These are phyloP conservation scores for Trypethelium eluteriae DNA, from an alignment of 495 filamentous ascomycete genomes.

Conservation along the genomic window DNA sequence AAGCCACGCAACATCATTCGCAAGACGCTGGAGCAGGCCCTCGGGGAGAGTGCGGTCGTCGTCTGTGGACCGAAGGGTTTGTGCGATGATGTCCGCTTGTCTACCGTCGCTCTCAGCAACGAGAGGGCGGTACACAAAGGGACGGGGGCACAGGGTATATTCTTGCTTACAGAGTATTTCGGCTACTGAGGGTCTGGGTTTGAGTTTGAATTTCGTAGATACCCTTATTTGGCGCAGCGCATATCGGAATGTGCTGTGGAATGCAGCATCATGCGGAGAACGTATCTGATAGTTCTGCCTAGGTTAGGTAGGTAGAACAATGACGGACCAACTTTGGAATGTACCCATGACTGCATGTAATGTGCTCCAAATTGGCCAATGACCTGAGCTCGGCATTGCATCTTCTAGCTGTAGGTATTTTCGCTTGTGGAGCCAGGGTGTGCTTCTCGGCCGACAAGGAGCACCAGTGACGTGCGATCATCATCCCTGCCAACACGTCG, in stretches of 20 bases:
- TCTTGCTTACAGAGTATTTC: slow-evolving; percentile 42
- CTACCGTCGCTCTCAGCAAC: slow-evolving; percentile 64
- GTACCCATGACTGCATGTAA: neutral
- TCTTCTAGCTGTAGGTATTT: too few relatives aligned
- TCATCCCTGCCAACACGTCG: too few relatives aligned
- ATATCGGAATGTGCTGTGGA: too few relatives aligned
- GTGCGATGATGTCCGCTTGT: slow-evolving; percentile 55
- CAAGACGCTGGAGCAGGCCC: slow-evolving; percentile 59
- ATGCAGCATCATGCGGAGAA: too few relatives aligned
- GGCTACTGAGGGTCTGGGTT: slow-evolving; percentile 28
- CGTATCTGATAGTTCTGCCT: too few relatives aligned
- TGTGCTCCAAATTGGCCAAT: neutral
- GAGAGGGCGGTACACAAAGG: slow-evolving; percentile 88
- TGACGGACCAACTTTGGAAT: neutral
- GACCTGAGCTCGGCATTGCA: neutral
- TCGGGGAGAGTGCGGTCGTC: slow-evolving; percentile 74
- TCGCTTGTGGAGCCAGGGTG: neutral
- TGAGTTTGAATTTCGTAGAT: neutral
- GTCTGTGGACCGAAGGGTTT: slow-evolving; percentile 70
- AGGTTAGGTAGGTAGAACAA: too few relatives aligned
- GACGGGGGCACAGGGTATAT: slow-evolving; percentile 73
- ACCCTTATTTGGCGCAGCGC: neutral
- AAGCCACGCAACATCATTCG: slow-evolving; percentile 42
- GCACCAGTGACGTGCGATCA: neutral
- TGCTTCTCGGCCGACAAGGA: neutral